A percentile compares a stretch with the other conserved stretches of the same genome.
Conservation (phyloP, 1,284 basidiomycete species). For the Apiotrichum akiyoshidainum region DNA sequence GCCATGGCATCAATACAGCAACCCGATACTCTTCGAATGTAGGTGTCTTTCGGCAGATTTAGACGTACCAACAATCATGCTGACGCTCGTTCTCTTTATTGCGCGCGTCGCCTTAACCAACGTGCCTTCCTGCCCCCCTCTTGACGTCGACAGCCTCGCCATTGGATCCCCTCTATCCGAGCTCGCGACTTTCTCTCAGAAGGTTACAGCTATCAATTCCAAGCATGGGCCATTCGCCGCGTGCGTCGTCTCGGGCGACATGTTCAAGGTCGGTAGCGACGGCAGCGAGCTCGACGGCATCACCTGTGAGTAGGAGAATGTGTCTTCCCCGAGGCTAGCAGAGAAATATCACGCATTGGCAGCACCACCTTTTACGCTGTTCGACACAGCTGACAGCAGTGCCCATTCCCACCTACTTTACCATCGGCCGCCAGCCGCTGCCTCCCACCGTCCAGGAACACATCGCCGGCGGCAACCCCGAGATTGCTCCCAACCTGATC, state of each 20-base stretch:
- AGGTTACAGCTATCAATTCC: slow-evolving; percentile 78
- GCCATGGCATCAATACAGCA: slow-evolving; percentile 9
- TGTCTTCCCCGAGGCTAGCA: neutral
- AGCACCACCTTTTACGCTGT: neutral
- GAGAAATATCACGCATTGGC: neutral
- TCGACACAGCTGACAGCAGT: slow-evolving; percentile 52
- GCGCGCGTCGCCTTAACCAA: too few relatives aligned
- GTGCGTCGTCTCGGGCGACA: slow-evolving; percentile 81
- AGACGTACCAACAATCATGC: too few relatives aligned
- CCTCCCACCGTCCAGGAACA: slow-evolving; percentile 69
- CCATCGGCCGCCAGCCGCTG: slow-evolving; percentile 72
- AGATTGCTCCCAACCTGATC: slow-evolving; percentile 76
- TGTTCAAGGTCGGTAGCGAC: slow-evolving; percentile 68
- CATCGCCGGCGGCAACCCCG: slow-evolving; percentile 66
- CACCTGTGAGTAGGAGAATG: slow-evolving; percentile 26
- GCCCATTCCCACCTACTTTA: slow-evolving; percentile 87
- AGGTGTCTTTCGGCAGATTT: neutral
- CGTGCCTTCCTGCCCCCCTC: neutral
- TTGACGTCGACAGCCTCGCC: slow-evolving; percentile 61
- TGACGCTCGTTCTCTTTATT: neutral
- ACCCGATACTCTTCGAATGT: slow-evolving; percentile 16
- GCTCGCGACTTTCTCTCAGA: slow-evolving; percentile 69
- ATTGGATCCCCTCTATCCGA: slow-evolving; percentile 80
- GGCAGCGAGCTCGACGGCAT: slow-evolving; percentile 52
- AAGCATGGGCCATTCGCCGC: slow-evolving; percentile 95